Evolutionary conservation across 352 stramenopile species (phyloP), one percentile per base, ranked within the genome.

Genomic region (Pythium myriotylum): DNA sequence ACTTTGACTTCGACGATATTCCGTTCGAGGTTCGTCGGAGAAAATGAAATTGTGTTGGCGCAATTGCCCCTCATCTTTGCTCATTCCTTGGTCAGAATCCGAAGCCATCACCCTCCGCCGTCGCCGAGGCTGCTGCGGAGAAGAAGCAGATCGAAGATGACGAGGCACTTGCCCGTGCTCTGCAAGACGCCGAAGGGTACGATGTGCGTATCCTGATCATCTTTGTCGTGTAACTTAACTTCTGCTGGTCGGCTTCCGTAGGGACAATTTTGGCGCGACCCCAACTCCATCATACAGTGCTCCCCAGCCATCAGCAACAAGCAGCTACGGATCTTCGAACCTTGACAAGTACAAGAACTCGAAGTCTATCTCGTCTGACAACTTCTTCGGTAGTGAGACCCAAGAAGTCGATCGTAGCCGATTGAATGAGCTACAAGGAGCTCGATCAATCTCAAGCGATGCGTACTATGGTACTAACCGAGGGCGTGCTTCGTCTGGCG

Each of bases 301-400:
- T 22, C 60, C 54, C 14, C n/a, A 37, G 27, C 55, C 41, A 27
- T 50, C 48, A 14, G 10, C 47, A n/a, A 27, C 58, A 35, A 24
- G 23, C 12, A 24, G 49, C 27, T 43, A 43, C 13, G 23, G 58
- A 6, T 53, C 78, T 32, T 56, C 64, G n/a, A 91, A 78, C n/a
- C 63, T 95, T 46, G 72, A 96, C 73, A 96, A 96, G 66, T 96
- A 96, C 74, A 96, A 96, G 68, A 96, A 96, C 49, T 84, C 87
- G 61, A 96, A 96, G 64, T 94, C 85, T 2, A 96, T 96, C 50
- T 96, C 86, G 20, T 96, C 88, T 9, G 87, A 91, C 58, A 94
- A 96, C 35, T 96, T 95, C 60, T 96, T 96, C 57, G 86, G 84
- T 6, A 74, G 79, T 22, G 88, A 95, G 50, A 60, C 72, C 5